Percentiles rank a stretch among this genome's conserved stretches.
Conservation (phyloP, 106 monocot species). For the Gastrodia elata region DNA sequence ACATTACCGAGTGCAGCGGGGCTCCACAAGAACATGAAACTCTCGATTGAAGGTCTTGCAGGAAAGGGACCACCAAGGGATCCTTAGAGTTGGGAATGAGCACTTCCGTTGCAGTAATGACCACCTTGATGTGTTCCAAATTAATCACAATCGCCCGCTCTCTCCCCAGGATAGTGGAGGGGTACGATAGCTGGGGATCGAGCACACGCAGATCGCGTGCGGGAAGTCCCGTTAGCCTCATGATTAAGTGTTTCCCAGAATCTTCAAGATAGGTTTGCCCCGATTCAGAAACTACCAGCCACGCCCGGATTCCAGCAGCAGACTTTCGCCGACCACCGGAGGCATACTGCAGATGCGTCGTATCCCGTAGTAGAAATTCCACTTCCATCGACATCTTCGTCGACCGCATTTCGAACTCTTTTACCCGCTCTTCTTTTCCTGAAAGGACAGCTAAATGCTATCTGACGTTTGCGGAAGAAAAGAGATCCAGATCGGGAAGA, state of each 20-base stretch:
- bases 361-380: background rate
- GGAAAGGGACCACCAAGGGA: constrained; percentile 30
- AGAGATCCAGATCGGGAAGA: background rate
- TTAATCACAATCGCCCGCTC: constrained; percentile 63
- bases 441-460: background rate
- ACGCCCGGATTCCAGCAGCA: constrained; percentile 26
- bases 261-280: constrained; percentile 28
- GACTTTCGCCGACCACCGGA: constrained; percentile 13
- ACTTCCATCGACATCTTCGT: background rate
- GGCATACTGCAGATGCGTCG: background rate
- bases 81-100: constrained; percentile 41
- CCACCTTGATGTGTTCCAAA: constrained; percentile 50
- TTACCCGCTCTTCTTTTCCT: background rate
- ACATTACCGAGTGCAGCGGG: constrained; percentile 8
- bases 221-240: constrained; percentile 49
- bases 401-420: constrained; percentile 2
- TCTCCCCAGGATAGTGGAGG: constrained; percentile 50
- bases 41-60: constrained; percentile 33
- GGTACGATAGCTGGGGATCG: constrained; percentile 56
- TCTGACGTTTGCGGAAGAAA: background rate
- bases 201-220: constrained; percentile 52
- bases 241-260: constrained; percentile 54
- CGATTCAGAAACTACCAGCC: constrained; percentile 41
- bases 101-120: constrained; percentile 56
- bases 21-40: constrained; percentile 12